Percentiles rank a stretch among this genome's conserved stretches.
phyloP scores from a whole-genome alignment of 495 filamentous ascomycete genomes.

The Penicillium longicatenatum region DNA sequence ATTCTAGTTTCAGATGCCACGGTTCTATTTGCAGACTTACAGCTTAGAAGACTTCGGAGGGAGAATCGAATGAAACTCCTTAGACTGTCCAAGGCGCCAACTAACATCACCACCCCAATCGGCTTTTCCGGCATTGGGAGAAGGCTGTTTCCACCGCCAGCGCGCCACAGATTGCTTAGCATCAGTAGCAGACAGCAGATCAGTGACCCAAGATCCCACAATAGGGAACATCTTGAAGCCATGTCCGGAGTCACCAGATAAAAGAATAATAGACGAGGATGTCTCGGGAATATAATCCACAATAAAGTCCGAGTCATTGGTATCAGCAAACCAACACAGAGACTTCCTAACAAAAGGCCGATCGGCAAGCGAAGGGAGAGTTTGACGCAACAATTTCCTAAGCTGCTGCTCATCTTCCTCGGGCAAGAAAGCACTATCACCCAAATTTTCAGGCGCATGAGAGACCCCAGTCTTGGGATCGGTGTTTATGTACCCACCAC shows the following conservation, averaged over 20 bases:
- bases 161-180: slow-evolving; percentile 33
- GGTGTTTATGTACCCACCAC: slow-evolving; percentile 56
- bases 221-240: slow-evolving; percentile 61
- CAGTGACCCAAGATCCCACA: slow-evolving; percentile 49
- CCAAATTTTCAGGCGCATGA: slow-evolving; percentile 32
- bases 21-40: slow-evolving; percentile 26
- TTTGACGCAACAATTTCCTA: slow-evolving; percentile 48
- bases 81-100: slow-evolving; percentile 40
- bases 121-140: slow-evolving; percentile 13
- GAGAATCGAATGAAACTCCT: slow-evolving; percentile 33
- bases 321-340: slow-evolving; percentile 62
- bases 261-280: slow-evolving; percentile 42
- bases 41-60: slow-evolving; percentile 29
- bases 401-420: slow-evolving; percentile 49
- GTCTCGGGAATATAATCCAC: slow-evolving; percentile 55
- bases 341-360: slow-evolving; percentile 48
- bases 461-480: slow-evolving; percentile 36
- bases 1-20: neutral
- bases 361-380: slow-evolving; percentile 50
- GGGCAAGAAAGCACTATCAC: slow-evolving; percentile 46
- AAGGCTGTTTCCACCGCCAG: slow-evolving; percentile 49
- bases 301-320: slow-evolving; percentile 55
- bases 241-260: slow-evolving; percentile 55
- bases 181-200: slow-evolving; percentile 33
- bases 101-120: slow-evolving; percentile 44